Conservation (phyloP, 805 yeast species). For the Komagataella mondaviorum region DNA sequence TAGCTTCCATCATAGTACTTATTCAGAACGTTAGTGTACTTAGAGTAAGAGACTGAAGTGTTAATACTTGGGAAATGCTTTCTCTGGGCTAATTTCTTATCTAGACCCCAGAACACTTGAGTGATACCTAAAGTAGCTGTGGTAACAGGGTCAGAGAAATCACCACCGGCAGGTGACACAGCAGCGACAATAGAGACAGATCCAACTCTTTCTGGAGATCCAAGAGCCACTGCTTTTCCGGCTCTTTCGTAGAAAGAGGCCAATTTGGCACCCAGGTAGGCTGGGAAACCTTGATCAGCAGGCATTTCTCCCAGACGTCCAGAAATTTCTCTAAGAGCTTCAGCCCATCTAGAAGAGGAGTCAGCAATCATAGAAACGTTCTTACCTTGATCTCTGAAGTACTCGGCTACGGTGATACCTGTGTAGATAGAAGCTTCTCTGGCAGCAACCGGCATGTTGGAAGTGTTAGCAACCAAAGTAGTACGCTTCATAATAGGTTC, state of each 20-base stretch:
- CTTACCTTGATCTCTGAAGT: slow-evolving; percentile 99
- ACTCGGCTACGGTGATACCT: slow-evolving; percentile 97
- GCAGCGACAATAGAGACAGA: slow-evolving; percentile 99
- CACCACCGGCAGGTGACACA: slow-evolving; percentile 99
- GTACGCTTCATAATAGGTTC: slow-evolving; percentile 99
- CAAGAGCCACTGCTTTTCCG: slow-evolving; percentile 89
- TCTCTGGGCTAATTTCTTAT: slow-evolving; percentile 97
- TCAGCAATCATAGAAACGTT: slow-evolving; percentile 99
- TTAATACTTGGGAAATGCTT: slow-evolving; percentile 99
- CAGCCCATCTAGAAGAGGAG: slow-evolving; percentile 99
- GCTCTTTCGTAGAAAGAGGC: slow-evolving; percentile 99
- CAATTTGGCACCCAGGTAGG: slow-evolving; percentile 95
- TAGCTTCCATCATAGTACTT: slow-evolving; percentile 75
- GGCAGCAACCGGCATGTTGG: slow-evolving; percentile 99
- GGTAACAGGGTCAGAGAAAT: slow-evolving; percentile 98
- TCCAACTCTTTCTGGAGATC: slow-evolving; percentile 93
- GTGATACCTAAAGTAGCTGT: slow-evolving; percentile 97
- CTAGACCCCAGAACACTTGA: slow-evolving; percentile 99
- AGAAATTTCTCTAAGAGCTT: slow-evolving; percentile 97
- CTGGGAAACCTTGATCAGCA: slow-evolving; percentile 99
- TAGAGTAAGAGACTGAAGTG: slow-evolving; percentile 92
- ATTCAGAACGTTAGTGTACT: slow-evolving; percentile 79
- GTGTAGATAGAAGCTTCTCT: slow-evolving; percentile 99
- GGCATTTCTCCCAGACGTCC: slow-evolving; percentile 99
- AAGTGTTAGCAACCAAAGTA: slow-evolving; percentile 94